Base-by-base conservation (phyloP, 495 filamentous ascomycete species). In the Neurospora discreta region DNA sequence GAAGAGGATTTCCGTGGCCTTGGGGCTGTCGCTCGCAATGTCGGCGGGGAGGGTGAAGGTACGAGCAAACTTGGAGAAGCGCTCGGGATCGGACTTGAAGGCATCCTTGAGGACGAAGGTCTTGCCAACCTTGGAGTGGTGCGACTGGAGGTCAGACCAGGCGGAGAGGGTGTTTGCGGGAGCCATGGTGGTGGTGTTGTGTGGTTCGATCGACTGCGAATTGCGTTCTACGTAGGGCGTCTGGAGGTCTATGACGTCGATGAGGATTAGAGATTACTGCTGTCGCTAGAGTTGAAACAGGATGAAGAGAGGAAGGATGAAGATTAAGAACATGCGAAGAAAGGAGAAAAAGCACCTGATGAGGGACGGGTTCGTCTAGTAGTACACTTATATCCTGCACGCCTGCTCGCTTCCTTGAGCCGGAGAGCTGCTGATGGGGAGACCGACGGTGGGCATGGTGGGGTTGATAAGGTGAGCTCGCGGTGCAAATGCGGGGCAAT, bases 71-170 rank as follows among this genome's bases (percentile, higher is more conserved):
- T 95, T 97, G 78, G 92, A 79, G 86, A 98, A 98, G 74, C 96
- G 93, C 78, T 89, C 75, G 44, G 93, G 91, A 80, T 99, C 94
- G 78, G 92, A 89, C 80, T 91, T 85, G 85, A 99, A 99, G 79
- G 90, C 90, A 69, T 97, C 91, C 84, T 95, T 97, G 74, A 99
- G 85, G 74, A 97, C 91, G 78, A 98, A 94, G 79, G 90, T 89
- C 80, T 92, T 92, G 71, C 93, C 94, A 40, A 95, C 87, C 46
- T 85, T 87, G 78, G 89, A 87, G 84, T 95, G 93, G 82, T 98
- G 96, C 74, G 91, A 86, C 84, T 96, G 91, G 80, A 98, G 93
- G 77, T 90, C 85, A 80, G 90, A 85, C 95, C 95, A 99, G 73
- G 93, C 89, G 68, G 88, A 82, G 71, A 97, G 89, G 69, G 93